These are phyloP conservation scores for Tuber calosporum DNA, from an alignment of 495 filamentous ascomycete genomes.

Conservation along the genomic window DNA sequence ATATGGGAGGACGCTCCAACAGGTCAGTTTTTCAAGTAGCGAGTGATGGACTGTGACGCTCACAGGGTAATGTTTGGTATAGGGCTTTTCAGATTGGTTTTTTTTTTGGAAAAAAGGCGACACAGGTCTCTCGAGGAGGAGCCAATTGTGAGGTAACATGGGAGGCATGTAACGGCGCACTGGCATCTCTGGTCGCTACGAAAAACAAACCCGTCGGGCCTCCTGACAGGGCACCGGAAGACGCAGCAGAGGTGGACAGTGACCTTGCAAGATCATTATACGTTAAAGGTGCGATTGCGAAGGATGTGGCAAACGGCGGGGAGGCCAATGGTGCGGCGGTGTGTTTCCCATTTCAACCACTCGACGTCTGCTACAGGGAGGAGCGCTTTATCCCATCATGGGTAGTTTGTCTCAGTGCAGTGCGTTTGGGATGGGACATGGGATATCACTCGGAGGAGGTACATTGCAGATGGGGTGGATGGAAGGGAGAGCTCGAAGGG, in stretches of 20 bases:
- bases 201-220: no score
- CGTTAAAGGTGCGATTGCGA: conserved; percentile 19
- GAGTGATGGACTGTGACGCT: conserved; percentile 7
- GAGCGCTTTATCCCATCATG: conserved; percentile 51
- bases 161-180: no score
- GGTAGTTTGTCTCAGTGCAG: conserved; percentile 52
- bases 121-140: no score
- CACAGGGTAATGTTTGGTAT: background rate
- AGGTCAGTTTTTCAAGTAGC: background rate
- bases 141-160: no score
- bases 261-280: conserved; percentile 40
- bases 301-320: conserved; percentile 33
- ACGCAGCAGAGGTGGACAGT: conserved; percentile 43
- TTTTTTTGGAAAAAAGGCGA: no score
- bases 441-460: background rate
- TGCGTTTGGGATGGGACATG: background rate
- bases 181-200: no score
- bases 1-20: no score
- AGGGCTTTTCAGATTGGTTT: conserved; percentile 42
- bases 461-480: no score
- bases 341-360: conserved; percentile 5
- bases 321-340: conserved; percentile 45
- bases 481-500: no score
- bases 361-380: no score
- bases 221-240: conserved; percentile 45